Evolutionary conservation across 352 stramenopile genomes (phyloP).

Genomic region (Thalassiosira hispida): DNA sequence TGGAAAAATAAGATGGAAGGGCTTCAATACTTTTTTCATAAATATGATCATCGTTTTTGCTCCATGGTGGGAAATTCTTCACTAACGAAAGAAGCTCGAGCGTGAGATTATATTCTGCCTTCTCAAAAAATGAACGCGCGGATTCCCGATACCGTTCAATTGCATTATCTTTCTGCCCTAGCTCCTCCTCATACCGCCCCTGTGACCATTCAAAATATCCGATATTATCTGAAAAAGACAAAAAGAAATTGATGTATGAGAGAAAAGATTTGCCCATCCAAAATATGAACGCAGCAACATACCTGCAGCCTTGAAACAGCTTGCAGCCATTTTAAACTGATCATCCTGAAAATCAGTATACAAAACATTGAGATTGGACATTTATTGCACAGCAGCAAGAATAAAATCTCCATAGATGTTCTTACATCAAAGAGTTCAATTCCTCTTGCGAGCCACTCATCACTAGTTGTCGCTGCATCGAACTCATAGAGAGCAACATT

Average conservation of each 20-base stretch:
- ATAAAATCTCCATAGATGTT: not conserved
- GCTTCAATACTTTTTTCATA: slow-evolving; percentile 29
- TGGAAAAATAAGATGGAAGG: slow-evolving; percentile 25
- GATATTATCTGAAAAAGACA: slow-evolving; percentile 10
- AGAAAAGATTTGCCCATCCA: not conserved
- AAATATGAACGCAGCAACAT: not conserved
- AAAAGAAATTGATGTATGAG: not conserved
- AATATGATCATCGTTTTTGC: slow-evolving; percentile 41
- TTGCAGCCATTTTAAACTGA: slow-evolving; percentile 46
- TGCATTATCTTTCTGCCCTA: slow-evolving; percentile 10
- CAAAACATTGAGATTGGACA: not conserved
- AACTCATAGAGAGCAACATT: slow-evolving; percentile 47
- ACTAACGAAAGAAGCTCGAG: slow-evolving; percentile 27
- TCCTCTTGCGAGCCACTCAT: slow-evolving; percentile 46
- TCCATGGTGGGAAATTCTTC: slow-evolving; percentile 30
- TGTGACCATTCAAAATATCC: slow-evolving; percentile 23
- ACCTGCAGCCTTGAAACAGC: slow-evolving; percentile 50
- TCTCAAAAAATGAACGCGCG: slow-evolving; percentile 40
- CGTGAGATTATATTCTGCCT: slow-evolving; percentile 24
- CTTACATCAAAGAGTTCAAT: slow-evolving; percentile 34
- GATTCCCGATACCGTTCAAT: slow-evolving; percentile 34
- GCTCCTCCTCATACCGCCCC: slow-evolving; percentile 17
- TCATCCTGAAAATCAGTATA: slow-evolving; percentile 24
- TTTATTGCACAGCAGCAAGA: not conserved
- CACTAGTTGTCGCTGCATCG: slow-evolving; percentile 30